Percentiles rank a stretch among this genome's conserved stretches.
Conservation (phyloP, 2,329 filamentous ascomycete species). For the Claviceps monticola region DNA sequence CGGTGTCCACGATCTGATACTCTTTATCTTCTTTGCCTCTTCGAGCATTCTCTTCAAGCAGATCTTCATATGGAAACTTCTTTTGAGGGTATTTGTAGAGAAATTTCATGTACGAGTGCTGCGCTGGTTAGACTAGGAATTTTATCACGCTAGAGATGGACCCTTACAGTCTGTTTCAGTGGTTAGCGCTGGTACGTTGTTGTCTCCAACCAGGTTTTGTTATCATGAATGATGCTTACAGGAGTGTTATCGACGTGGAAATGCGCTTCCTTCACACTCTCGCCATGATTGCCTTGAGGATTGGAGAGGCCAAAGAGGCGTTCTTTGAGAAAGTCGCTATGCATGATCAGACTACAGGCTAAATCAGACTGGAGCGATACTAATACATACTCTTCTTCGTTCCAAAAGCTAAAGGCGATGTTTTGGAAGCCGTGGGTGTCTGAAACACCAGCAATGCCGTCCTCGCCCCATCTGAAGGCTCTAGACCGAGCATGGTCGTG, state of each 20-base stretch:
- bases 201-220: neutral
- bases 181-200: slow-evolving; percentile 10
- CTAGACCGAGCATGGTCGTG: slow-evolving; percentile 84
- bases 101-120: slow-evolving; percentile 98
- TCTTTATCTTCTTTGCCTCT: slow-evolving; percentile 66
- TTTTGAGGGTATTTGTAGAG: slow-evolving; percentile 95
- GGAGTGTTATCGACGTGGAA: slow-evolving; percentile 95
- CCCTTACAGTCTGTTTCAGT: slow-evolving; percentile 29
- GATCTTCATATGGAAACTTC: slow-evolving; percentile 81
- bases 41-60: slow-evolving; percentile 70
- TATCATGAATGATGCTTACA: slow-evolving; percentile 20
- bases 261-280: slow-evolving; percentile 92
- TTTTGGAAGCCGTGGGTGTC: slow-evolving; percentile 87
- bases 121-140: slow-evolving; percentile 8
- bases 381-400: slow-evolving; percentile 66
- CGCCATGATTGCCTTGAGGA: slow-evolving; percentile 92
- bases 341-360: neutral
- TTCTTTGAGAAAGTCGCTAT: slow-evolving; percentile 83
- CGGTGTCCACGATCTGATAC: slow-evolving; percentile 86
- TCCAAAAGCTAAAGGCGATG: slow-evolving; percentile 94
- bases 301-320: slow-evolving; percentile 90
- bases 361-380: no score
- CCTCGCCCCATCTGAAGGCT: slow-evolving; percentile 89
- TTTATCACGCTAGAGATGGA: neutral
- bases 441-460: slow-evolving; percentile 87